Evolutionary conservation across 805 yeast species (phyloP).

Genomic region (Metschnikowia peoriensis): DNA sequence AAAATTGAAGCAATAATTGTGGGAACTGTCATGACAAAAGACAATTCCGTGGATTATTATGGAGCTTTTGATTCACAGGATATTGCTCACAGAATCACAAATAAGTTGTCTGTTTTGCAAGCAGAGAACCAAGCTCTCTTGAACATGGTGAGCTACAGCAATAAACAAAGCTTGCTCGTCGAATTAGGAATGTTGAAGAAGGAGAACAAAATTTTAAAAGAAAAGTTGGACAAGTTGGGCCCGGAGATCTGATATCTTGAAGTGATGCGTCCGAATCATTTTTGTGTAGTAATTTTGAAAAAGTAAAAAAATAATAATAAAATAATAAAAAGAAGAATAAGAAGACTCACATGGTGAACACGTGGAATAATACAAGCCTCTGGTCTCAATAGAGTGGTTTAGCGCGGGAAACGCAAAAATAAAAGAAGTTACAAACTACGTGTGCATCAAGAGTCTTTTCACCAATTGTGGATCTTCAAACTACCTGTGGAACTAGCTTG

Average conservation of each 20-base stretch:
- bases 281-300: background rate
- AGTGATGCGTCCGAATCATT: no score
- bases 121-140: conserved; percentile 70
- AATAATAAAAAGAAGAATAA: no score
- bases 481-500: no score
- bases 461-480: no score
- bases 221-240: conserved; percentile 12
- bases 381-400: no score
- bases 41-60: conserved; percentile 37
- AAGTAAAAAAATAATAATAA: background rate
- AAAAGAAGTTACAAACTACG: no score
- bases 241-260: conserved; percentile 1
- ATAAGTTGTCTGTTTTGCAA: conserved; percentile 56
- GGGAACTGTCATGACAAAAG: conserved; percentile 24
- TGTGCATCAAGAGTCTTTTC: no score
- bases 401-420: no score
- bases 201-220: conserved; percentile 27
- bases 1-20: conserved; percentile 60
- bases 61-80: conserved; percentile 76
- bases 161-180: conserved; percentile 65
- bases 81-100: conserved; percentile 67
- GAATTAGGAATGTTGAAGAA: conserved; percentile 60
- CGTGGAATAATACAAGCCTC: no score
- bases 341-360: no score
- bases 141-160: conserved; percentile 72